phyloP scores from a whole-genome alignment of 176 grass and related monocot species.

The Lolium multiflorum region DNA sequence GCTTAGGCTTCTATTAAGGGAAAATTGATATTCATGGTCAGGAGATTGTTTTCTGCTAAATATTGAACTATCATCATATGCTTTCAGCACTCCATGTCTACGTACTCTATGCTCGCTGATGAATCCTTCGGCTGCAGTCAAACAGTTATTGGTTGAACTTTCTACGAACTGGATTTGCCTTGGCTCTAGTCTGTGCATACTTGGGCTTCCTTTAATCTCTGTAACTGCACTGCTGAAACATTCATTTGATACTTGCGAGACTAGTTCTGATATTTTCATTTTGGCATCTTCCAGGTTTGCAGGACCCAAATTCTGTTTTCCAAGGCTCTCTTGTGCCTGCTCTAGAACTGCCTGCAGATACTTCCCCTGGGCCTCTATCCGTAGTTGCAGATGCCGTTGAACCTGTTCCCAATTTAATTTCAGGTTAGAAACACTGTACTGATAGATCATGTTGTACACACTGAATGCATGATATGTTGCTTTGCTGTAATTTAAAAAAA shows the following conservation, averaged over 20 bases:
- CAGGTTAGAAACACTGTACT: slow-evolving; percentile 29
- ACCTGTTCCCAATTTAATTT: slow-evolving; percentile 64
- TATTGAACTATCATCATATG: slow-evolving; percentile 57
- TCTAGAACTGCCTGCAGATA: slow-evolving; percentile 94
- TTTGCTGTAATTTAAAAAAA: slow-evolving; percentile 19
- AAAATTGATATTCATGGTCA: slow-evolving; percentile 48
- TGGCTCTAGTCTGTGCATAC: slow-evolving; percentile 55
- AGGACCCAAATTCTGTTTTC: slow-evolving; percentile 68
- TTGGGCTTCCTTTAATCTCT: slow-evolving; percentile 54
- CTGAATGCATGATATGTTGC: slow-evolving; percentile 15
- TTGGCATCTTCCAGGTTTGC: slow-evolving; percentile 79
- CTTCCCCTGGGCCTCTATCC: slow-evolving; percentile 93
- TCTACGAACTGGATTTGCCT: slow-evolving; percentile 66
- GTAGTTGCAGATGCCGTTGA: slow-evolving; percentile 85
- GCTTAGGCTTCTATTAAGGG: slow-evolving; percentile 55
- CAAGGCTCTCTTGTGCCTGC: slow-evolving; percentile 91
- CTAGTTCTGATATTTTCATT: slow-evolving; percentile 77
- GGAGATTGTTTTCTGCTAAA: slow-evolving; percentile 42
- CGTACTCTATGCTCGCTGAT: slow-evolving; percentile 61
- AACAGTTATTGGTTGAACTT: slow-evolving; percentile 63
- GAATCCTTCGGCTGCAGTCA: slow-evolving; percentile 68
- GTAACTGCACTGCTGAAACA: slow-evolving; percentile 58
- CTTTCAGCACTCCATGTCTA: slow-evolving; percentile 48
- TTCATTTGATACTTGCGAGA: slow-evolving; percentile 77
- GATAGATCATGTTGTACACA: slow-evolving; percentile 32